Evolutionary conservation across 345 rosid genomes (phyloP), one percentile per base, ranked within the genome.

Genomic region (Toxicodendron radicans): DNA sequence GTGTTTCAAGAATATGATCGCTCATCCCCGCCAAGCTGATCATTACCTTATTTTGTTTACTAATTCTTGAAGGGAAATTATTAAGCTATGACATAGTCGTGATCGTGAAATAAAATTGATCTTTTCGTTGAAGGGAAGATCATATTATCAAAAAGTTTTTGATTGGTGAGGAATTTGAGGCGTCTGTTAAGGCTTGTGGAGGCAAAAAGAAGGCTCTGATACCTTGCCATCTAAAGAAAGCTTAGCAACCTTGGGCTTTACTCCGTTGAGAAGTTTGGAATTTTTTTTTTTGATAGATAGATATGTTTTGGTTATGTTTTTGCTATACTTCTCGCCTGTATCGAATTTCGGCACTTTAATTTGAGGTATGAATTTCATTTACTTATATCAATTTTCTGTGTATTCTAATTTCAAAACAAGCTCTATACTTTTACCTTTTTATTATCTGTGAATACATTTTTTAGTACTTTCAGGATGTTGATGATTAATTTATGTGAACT

Each of bases 201-300:
- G 72, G 56, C 58, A 74, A 77, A 79, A 77, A 70, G 78, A 73
- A 38, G 79, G 68, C 16, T 85, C 66, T 73, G 76, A 68, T 84
- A 35, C 81, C 85, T 85, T 84, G 80, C 73, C 82, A 83, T 67
- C 76, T 76, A 76, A 82, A 80, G 53, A 72, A 82, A 79, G 75
- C 63, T 71, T 79, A 35, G 38, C 49, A 58, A 27, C 69, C 83
- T 84, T 79, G 65, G 71, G 73, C 46, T 78, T 77, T 70, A 84
- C 84, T 72, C 70, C 35, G 73, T 66, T 49, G 49, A 73, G 78
- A 69, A 76, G 64, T 81, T 75, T 82, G 64, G 83, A 74, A 59
- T 69, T 58, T 75, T 27, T 58, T 75, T 27, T 38, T 77, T 58
- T 65, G 58, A 63, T 32, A 14, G 48, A 32, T 61, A 48, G 46